Conservation (phyloP, 768 basidiomycete species). For the Mycena rosella region DNA sequence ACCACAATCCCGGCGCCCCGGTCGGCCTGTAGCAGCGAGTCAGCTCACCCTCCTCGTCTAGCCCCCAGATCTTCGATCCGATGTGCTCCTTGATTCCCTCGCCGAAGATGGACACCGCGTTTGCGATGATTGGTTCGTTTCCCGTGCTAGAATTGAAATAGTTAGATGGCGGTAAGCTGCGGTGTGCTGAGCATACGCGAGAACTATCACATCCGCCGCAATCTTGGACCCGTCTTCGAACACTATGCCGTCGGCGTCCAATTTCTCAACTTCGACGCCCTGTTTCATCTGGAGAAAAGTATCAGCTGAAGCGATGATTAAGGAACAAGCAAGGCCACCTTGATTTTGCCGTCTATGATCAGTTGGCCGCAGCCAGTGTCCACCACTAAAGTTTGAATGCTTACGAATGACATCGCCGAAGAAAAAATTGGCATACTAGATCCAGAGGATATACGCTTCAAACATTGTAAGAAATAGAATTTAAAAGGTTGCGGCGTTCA, state of each 20-base stretch:
- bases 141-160: slow-evolving; percentile 7
- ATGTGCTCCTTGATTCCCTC: slow-evolving; percentile 20
- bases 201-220: slow-evolving; percentile 50
- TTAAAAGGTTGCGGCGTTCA: too few relatives aligned
- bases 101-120: slow-evolving; percentile 12
- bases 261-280: slow-evolving; percentile 56
- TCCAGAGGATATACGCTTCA: slow-evolving; percentile 21
- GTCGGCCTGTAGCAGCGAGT: slow-evolving; percentile 35
- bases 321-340: slow-evolving; percentile 45
- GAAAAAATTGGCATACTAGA: slow-evolving; percentile 11
- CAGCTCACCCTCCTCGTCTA: slow-evolving; percentile 49
- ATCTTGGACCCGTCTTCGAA: slow-evolving; percentile 47
- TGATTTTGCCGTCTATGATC: slow-evolving; percentile 56
- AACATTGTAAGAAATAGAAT: too few relatives aligned
- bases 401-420: not conserved
- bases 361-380: slow-evolving; percentile 50
- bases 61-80: slow-evolving; percentile 44
- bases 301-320: slow-evolving; percentile 33
- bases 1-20: slow-evolving; percentile 32
- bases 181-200: slow-evolving; percentile 29
- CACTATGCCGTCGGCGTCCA: slow-evolving; percentile 11
- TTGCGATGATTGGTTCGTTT: slow-evolving; percentile 16
- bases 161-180: too few relatives aligned
- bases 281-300: slow-evolving; percentile 51
- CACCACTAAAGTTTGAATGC: slow-evolving; percentile 3